A percentile compares a stretch with the other conserved stretches of the same genome.
phyloP scores from a whole-genome alignment of 1,139 yeast species.

The Sugiyamaella novakii region DNA sequence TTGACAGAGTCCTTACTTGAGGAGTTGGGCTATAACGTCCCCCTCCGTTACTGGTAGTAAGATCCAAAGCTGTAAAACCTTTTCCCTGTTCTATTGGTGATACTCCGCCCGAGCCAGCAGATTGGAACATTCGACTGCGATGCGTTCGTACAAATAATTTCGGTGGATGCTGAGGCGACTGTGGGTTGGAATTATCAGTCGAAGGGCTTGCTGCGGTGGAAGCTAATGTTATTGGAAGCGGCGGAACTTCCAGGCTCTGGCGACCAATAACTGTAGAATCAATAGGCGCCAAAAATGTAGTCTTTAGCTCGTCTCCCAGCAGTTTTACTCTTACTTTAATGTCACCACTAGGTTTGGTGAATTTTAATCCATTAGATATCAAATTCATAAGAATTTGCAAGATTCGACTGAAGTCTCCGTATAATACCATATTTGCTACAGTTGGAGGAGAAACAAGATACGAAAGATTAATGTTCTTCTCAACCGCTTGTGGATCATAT shows the following conservation, averaged over 20 bases:
- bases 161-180: slow-evolving; percentile 3
- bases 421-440: slow-evolving; percentile 51
- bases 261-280: not conserved
- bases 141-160: slow-evolving; percentile 12
- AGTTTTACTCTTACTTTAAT: slow-evolving; percentile 54
- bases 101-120: slow-evolving; percentile 15
- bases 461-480: slow-evolving; percentile 33
- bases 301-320: slow-evolving; percentile 6
- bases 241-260: not conserved
- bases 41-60: slow-evolving; percentile 6
- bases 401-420: slow-evolving; percentile 85
- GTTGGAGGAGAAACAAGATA: slow-evolving; percentile 43
- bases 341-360: slow-evolving; percentile 82
- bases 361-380: slow-evolving; percentile 83
- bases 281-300: slow-evolving; percentile 3
- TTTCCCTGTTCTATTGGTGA: slow-evolving; percentile 12
- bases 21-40: not conserved
- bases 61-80: slow-evolving; percentile 9
- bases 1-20: slow-evolving; percentile 1
- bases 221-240: not conserved
- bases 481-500: slow-evolving; percentile 48
- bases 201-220: not conserved
- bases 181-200: slow-evolving; percentile 1
- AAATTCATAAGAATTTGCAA: slow-evolving; percentile 86
- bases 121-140: slow-evolving; percentile 15